phyloP scores from a whole-genome alignment of 202 grass and related monocot species.

The Musa balbisiana region DNA sequence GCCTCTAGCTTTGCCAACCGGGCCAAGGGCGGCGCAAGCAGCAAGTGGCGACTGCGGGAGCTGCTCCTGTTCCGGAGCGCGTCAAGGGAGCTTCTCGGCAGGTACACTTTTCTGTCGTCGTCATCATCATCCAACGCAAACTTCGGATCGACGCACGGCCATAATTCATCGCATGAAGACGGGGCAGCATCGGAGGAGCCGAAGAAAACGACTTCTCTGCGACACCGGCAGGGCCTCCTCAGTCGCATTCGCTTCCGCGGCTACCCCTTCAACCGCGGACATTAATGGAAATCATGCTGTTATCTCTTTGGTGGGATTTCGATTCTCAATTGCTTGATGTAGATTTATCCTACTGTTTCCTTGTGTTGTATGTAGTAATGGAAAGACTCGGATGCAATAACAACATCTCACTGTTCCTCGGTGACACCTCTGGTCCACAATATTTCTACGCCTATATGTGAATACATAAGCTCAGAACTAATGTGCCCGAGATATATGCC shows the following conservation, averaged over 20 bases:
- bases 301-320: too few relatives aligned
- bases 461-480: too few relatives aligned
- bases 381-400: too few relatives aligned
- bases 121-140: neutral
- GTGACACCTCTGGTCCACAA: too few relatives aligned
- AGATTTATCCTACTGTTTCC: too few relatives aligned
- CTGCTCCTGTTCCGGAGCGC: neutral
- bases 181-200: neutral
- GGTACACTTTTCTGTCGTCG: neutral
- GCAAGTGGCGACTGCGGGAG: slow-evolving; percentile 6
- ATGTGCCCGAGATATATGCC: too few relatives aligned
- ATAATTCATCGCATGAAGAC: neutral
- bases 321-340: too few relatives aligned
- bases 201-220: slow-evolving; percentile 1
- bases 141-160: neutral
- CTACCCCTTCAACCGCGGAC: neutral
- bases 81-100: neutral
- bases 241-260: slow-evolving; percentile 2
- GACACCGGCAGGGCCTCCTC: slow-evolving; percentile 2
- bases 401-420: too few relatives aligned
- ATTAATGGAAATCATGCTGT: neutral
- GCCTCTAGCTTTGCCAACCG: neutral
- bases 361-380: too few relatives aligned
- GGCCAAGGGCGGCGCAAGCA: neutral
- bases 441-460: too few relatives aligned